phyloP scores from a whole-genome alignment of 345 rosid genomes.

The Eucalyptus melliodora region DNA sequence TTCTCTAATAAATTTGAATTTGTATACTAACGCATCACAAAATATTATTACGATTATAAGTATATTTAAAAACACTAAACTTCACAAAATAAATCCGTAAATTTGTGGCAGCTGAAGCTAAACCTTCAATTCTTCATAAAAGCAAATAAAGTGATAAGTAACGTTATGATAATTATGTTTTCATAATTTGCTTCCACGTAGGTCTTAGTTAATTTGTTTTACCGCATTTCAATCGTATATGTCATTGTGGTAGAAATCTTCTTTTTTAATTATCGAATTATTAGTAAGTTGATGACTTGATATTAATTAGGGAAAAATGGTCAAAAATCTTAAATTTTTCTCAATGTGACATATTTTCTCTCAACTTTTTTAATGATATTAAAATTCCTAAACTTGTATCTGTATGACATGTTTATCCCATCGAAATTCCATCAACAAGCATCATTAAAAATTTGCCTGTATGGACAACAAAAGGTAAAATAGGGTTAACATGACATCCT shows the following conservation, averaged over 20 bases:
- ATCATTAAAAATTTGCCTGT: accelerated
- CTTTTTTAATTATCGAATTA: background rate
- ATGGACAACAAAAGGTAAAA: background rate
- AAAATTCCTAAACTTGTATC: no score
- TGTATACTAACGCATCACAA: background rate
- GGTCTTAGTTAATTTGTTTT: background rate
- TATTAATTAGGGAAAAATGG: background rate
- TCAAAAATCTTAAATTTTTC: background rate
- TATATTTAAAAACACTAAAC: background rate
- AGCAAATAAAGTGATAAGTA: background rate
- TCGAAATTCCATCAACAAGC: background rate
- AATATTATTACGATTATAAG: background rate
- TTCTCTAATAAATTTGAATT: background rate
- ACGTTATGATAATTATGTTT: background rate
- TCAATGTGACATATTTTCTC: no score
- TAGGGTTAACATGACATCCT: background rate
- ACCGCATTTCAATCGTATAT: background rate
- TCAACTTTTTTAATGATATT: no score
- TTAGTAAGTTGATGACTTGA: background rate
- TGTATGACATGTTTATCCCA: background rate
- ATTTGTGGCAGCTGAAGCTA: background rate
- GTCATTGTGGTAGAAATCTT: background rate
- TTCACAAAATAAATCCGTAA: background rate
- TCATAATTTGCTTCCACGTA: background rate
- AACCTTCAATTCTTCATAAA: background rate